A percentile compares a stretch with the other conserved stretches of the same genome.
Conservation (phyloP, 2,329 filamentous ascomycete genomes). For the Pyrenochaeta sp. region DNA sequence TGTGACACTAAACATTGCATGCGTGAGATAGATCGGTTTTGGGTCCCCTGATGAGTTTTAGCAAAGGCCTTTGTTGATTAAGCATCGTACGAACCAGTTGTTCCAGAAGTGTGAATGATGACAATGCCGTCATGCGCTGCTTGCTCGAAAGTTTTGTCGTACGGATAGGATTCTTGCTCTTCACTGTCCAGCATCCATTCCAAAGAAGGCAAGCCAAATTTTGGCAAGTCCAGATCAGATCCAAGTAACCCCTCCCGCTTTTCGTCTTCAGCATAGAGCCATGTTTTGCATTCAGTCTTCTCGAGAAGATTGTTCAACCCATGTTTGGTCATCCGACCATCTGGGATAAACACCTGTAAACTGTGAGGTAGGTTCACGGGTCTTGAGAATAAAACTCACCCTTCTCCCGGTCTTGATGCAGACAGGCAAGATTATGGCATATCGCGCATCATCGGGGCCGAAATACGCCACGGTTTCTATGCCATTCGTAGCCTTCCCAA, state of each 20-base stretch:
- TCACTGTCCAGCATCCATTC: conserved; percentile 15
- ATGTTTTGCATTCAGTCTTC: conserved; percentile 14
- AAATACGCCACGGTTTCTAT: conserved; percentile 21
- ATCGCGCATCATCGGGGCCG: conserved; percentile 20
- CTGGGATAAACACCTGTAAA: conserved; percentile 16
- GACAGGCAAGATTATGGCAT: conserved; percentile 17
- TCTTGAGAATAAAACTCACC: too few relatives aligned
- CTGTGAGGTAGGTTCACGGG: too few relatives aligned
- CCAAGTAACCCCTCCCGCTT: not conserved
- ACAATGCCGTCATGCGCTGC: conserved; percentile 17
- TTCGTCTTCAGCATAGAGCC: conserved; percentile 20
- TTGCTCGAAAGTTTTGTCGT: conserved; percentile 22
- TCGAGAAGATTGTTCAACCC: conserved; percentile 12
- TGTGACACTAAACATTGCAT: conserved; percentile 11
- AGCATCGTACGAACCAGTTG: conserved; percentile 15
- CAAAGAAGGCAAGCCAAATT: conserved; percentile 9
- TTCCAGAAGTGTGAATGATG: conserved; percentile 29
- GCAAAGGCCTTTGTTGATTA: too few relatives aligned
- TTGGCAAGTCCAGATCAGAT: not conserved
- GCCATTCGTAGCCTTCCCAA: conserved; percentile 12
- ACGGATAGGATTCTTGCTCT: conserved; percentile 9
- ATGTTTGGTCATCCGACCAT: conserved; percentile 16
- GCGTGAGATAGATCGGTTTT: conserved; percentile 21
- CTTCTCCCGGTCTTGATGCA: conserved; percentile 21
- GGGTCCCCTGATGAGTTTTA: conserved; percentile 9